Percentiles rank a stretch among this genome's conserved stretches.
phyloP scores from a whole-genome alignment of 2,329 filamentous ascomycete species.

The Diaporthe longicolla region DNA sequence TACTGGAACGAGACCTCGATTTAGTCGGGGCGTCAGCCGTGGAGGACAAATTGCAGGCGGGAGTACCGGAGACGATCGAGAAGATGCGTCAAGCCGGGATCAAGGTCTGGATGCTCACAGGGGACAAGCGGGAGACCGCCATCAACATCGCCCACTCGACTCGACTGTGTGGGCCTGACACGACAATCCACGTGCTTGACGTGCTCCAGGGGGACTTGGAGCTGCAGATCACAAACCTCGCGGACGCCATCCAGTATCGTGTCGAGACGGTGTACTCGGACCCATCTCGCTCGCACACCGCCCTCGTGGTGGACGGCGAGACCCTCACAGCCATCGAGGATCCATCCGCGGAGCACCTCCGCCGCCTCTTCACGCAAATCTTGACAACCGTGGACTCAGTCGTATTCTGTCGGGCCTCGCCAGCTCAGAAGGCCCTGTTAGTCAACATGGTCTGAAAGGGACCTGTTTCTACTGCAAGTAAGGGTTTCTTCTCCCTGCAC shows the following conservation, averaged over 20 bases:
- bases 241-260: constrained; percentile 72
- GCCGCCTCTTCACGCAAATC: constrained; percentile 80
- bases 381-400: constrained; percentile 89
- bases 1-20: constrained; percentile 83
- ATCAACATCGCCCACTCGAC: constrained; percentile 88
- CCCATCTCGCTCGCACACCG: constrained; percentile 71
- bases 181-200: constrained; percentile 82
- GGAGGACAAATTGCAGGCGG: constrained; percentile 88
- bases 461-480: constrained; percentile 27
- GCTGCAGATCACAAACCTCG: constrained; percentile 73
- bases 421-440: constrained; percentile 90
- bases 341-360: constrained; percentile 49
- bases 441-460: constrained; percentile 79
- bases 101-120: constrained; percentile 93
- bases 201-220: constrained; percentile 73
- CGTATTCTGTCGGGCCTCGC: constrained; percentile 92
- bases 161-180: constrained; percentile 78
- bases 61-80: constrained; percentile 90
- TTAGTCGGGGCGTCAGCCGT: constrained; percentile 89
- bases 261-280: constrained; percentile 20
- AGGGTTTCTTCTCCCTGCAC: not conserved
- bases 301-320: constrained; percentile 85
- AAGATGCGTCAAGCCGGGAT: constrained; percentile 86
- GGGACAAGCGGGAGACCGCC: constrained; percentile 88
- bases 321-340: constrained; percentile 49